Evolutionary conservation across 1,284 basidiomycete genomes (phyloP).

Genomic region (Amylostereum chailletii): DNA sequence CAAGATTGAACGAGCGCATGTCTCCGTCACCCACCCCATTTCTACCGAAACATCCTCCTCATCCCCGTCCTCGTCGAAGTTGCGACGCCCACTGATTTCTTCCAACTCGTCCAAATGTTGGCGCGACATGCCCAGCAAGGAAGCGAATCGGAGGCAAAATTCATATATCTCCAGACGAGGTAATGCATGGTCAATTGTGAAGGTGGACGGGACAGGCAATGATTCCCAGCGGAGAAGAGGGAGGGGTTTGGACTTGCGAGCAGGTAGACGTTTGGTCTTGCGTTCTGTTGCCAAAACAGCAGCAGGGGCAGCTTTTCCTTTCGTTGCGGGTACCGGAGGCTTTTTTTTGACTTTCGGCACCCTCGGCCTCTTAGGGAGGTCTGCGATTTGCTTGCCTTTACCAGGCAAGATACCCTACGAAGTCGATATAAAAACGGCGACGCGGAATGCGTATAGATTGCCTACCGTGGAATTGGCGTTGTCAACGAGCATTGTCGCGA

Average conservation of each 20-base stretch:
- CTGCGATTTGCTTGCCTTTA: conserved; percentile 15
- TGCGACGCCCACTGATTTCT: conserved; percentile 32
- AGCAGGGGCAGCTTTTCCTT: conserved; percentile 11
- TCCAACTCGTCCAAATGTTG: conserved; percentile 58
- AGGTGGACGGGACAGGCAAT: conserved; percentile 31
- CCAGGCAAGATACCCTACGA: conserved; percentile 20
- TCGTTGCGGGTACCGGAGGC: conserved; percentile 6
- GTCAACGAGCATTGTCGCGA: conserved; percentile 27
- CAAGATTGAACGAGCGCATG: conserved; percentile 51
- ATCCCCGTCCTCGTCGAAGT: conserved; percentile 25
- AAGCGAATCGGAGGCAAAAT: conserved; percentile 57
- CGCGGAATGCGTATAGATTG: conserved; percentile 1
- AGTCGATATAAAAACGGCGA: neutral
- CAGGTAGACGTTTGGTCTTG: conserved; percentile 15
- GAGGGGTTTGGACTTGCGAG: conserved; percentile 17
- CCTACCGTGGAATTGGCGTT: conserved; percentile 25
- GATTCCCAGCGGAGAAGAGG: conserved; percentile 36
- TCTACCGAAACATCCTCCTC: conserved; percentile 22
- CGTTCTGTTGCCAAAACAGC: conserved; percentile 15
- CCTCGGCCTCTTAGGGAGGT: conserved; percentile 9
- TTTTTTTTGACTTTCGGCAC: conserved; percentile 11
- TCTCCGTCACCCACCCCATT: conserved; percentile 52
- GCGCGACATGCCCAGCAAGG: conserved; percentile 43
- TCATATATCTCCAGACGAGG: conserved; percentile 64
- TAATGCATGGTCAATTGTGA: conserved; percentile 41